phyloP scores from a whole-genome alignment of 805 yeast species.

The Maudiozyma barnettii region DNA sequence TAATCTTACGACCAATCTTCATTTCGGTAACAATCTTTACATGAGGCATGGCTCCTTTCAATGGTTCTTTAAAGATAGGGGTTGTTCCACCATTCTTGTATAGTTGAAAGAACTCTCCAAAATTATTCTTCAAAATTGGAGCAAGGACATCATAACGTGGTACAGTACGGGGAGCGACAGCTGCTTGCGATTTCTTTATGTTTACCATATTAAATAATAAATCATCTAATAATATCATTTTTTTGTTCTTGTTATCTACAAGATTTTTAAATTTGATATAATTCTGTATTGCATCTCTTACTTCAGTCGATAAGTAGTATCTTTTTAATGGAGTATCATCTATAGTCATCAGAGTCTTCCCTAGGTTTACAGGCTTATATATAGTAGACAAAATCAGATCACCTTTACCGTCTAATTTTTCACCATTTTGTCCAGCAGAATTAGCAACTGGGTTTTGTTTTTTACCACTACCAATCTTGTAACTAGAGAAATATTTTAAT shows the following conservation, averaged over 20 bases:
- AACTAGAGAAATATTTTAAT: conserved; percentile 56
- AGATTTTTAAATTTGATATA: conserved; percentile 50
- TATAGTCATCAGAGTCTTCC: conserved; percentile 33
- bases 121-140: conserved; percentile 36
- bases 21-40: conserved; percentile 60
- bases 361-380: conserved; percentile 48
- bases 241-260: conserved; percentile 43
- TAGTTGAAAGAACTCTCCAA: conserved; percentile 42
- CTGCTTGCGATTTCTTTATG: conserved; percentile 15
- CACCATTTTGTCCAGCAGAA: conserved; percentile 6
- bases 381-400: conserved; percentile 30
- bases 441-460: background rate
- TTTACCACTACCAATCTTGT: conserved; percentile 32
- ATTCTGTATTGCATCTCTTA: conserved; percentile 41
- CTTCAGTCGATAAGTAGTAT: conserved; percentile 43
- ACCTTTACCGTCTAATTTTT: conserved; percentile 14
- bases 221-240: conserved; percentile 47
- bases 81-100: conserved; percentile 23
- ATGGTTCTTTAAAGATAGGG: conserved; percentile 38
- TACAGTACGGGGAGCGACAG: conserved; percentile 26
- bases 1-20: conserved; percentile 71
- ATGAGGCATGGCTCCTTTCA: conserved; percentile 60
- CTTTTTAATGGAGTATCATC: conserved; percentile 30
- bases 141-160: conserved; percentile 38
- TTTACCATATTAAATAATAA: conserved; percentile 34